Percentiles rank a stretch among this genome's conserved stretches.
Conservation (phyloP, 2,329 filamentous ascomycete genomes). For the Xylaria sp. region DNA sequence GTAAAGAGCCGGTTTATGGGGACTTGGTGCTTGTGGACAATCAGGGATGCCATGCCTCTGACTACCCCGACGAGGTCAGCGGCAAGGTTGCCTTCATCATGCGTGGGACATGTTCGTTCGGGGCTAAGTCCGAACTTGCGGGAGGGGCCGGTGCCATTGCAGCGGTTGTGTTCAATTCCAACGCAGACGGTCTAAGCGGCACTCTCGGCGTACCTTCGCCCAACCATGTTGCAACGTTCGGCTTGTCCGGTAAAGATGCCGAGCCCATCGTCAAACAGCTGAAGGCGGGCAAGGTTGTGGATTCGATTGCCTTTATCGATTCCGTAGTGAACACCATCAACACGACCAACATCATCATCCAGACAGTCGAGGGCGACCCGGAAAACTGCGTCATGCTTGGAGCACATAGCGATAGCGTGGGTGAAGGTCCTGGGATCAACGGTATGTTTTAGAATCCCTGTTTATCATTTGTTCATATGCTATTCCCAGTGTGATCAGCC, state of each 20-base stretch:
- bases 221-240: constrained; percentile 74
- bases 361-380: constrained; percentile 67
- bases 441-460: constrained; percentile 47
- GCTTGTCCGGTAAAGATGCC: constrained; percentile 70
- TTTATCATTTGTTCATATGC: neutral
- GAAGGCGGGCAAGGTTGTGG: constrained; percentile 60
- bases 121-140: constrained; percentile 74
- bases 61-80: constrained; percentile 69
- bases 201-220: constrained; percentile 72
- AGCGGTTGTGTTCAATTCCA: constrained; percentile 80
- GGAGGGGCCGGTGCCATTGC: constrained; percentile 76
- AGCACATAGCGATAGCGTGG: constrained; percentile 71
- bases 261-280: constrained; percentile 66
- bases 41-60: constrained; percentile 70
- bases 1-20: constrained; percentile 68
- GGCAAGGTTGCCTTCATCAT: constrained; percentile 77
- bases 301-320: constrained; percentile 70
- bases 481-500: neutral
- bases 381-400: constrained; percentile 75
- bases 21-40: constrained; percentile 70
- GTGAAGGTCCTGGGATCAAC: constrained; percentile 77
- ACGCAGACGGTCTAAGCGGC: constrained; percentile 69
- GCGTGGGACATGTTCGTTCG: constrained; percentile 78
- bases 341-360: constrained; percentile 71
- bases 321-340: constrained; percentile 64